Percentiles rank a stretch among this genome's conserved stretches.
Evolutionary conservation across 2,329 filamentous ascomycete species (phyloP).

Genomic region (Coleophoma eucalyptorum): DNA sequence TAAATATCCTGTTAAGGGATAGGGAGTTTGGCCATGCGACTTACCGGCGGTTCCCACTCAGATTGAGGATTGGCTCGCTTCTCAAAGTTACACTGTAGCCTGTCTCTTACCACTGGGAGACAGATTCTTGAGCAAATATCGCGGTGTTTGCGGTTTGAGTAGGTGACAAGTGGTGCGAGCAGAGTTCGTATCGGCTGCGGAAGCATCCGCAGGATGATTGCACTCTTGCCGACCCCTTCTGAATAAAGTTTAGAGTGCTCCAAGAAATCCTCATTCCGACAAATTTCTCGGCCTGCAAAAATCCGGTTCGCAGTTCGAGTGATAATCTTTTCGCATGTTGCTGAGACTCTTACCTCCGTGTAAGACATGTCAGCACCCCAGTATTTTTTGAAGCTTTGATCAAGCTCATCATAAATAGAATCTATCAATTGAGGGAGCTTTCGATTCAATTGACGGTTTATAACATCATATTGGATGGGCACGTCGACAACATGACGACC

Average conservation of each 20-base stretch:
- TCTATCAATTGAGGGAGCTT: not conserved
- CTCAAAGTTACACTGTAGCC: not conserved
- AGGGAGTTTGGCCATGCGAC: constrained; percentile 18
- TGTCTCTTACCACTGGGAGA: not conserved
- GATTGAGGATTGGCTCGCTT: constrained; percentile 4
- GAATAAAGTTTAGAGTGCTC: not conserved
- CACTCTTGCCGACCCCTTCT: not conserved
- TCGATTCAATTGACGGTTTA: not conserved
- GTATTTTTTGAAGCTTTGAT: constrained; percentile 1
- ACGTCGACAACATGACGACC: not conserved
- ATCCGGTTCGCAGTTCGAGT: constrained; percentile 35
- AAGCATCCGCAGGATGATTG: constrained; percentile 11
- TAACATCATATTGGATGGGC: not conserved
- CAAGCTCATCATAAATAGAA: not conserved
- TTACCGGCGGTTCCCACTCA: constrained; percentile 11
- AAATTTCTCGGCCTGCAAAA: constrained; percentile 36
- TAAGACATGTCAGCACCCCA: constrained; percentile 26
- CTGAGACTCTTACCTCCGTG: constrained; percentile 18
- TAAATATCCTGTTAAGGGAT: constrained; percentile 9
- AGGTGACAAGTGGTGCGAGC: constrained; percentile 20
- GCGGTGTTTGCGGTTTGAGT: constrained; percentile 16
- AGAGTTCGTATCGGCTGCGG: constrained; percentile 17
- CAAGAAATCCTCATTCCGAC: constrained; percentile 9
- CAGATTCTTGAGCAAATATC: constrained; percentile 17
- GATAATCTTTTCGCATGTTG: constrained; percentile 29